Conservation (phyloP, 1,139 yeast species). For the Diutina ranongensis region DNA sequence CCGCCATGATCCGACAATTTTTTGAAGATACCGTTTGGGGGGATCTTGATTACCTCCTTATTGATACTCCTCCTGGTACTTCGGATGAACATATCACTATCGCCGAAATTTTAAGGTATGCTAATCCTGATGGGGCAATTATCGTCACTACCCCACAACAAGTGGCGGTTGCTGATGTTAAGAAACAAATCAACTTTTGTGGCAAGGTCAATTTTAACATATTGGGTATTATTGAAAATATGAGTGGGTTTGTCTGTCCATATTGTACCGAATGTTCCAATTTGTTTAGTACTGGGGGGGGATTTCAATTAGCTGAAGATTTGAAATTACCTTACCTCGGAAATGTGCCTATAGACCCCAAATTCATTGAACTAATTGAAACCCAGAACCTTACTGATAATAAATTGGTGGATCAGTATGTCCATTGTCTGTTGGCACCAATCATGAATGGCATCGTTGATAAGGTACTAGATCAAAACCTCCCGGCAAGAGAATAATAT, state of each 20-base stretch:
- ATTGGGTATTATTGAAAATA: conserved; percentile 34
- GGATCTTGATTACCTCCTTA: conserved; percentile 63
- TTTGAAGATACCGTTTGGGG: conserved; percentile 81
- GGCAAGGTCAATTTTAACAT: conserved; percentile 31
- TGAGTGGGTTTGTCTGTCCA: conserved; percentile 47
- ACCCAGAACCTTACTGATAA: conserved; percentile 24
- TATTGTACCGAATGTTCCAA: conserved; percentile 86
- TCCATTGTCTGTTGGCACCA: conserved; percentile 26
- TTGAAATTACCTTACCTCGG: conserved; percentile 65
- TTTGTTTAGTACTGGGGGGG: conserved; percentile 94
- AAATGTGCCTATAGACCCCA: conserved; percentile 85
- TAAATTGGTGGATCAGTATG: conserved; percentile 25
- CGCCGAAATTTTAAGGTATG: conserved; percentile 73
- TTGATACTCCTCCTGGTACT: conserved; percentile 98
- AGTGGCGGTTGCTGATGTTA: conserved; percentile 44
- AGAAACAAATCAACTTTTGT: conserved; percentile 39
- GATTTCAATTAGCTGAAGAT: conserved; percentile 51
- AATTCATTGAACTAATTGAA: conserved; percentile 78
- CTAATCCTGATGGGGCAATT: conserved; percentile 37
- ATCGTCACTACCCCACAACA: conserved; percentile 40
- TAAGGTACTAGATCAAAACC: conserved; percentile 21
- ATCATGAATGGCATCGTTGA: conserved; percentile 42
- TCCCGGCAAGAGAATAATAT: background rate
- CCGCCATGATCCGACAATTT: conserved; percentile 95
- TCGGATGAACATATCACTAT: conserved; percentile 96